These are phyloP conservation scores for Solanum megistacrolobum DNA, from an alignment of 257 asterid species.

Conservation along the genomic window DNA sequence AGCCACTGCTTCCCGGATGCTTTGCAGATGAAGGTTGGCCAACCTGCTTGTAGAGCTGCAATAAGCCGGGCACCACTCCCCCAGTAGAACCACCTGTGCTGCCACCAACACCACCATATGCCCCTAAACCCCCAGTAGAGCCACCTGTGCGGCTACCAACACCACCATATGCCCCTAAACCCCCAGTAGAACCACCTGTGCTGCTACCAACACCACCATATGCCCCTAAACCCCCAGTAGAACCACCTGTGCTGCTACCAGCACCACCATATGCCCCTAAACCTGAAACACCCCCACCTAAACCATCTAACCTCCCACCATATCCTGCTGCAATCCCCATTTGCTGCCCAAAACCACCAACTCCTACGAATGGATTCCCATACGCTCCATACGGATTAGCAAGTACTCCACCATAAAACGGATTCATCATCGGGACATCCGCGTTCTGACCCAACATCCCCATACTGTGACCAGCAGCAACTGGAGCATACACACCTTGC, in stretches of 20 bases:
- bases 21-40: slow-evolving; percentile 33
- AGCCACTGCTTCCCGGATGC: slow-evolving; percentile 26
- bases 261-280: neutral
- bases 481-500: slow-evolving; percentile 2
- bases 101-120: neutral
- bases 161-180: neutral
- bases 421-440: slow-evolving; percentile 13
- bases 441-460: slow-evolving; percentile 40
- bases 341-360: slow-evolving; percentile 30
- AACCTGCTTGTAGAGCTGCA: slow-evolving; percentile 31
- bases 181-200: neutral
- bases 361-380: slow-evolving; percentile 44
- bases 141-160: neutral
- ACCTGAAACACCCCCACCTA: slow-evolving; percentile 20
- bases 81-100: slow-evolving; percentile 3
- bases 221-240: neutral
- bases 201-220: neutral
- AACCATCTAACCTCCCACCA: slow-evolving; percentile 12
- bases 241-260: neutral
- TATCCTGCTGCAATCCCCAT: slow-evolving; percentile 10
- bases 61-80: slow-evolving; percentile 21
- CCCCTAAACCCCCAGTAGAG: neutral
- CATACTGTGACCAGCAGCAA: slow-evolving; percentile 34
- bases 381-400: slow-evolving; percentile 35
- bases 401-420: slow-evolving; percentile 26